phyloP scores from a whole-genome alignment of 2,329 filamentous ascomycete genomes.

The Colletotrichum orbiculare region DNA sequence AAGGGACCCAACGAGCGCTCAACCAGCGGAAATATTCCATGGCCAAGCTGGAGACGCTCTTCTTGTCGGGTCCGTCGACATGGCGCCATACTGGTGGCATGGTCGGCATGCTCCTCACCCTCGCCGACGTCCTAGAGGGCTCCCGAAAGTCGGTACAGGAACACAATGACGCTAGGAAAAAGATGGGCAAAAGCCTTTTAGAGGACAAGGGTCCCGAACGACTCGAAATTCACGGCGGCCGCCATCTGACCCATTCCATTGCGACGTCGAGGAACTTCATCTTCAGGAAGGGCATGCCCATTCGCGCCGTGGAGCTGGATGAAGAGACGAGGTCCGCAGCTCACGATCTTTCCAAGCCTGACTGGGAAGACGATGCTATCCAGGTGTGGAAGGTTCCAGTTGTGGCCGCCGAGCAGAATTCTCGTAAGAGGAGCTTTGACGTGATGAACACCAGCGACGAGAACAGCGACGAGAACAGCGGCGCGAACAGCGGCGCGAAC shows the following conservation, averaged over 20 bases:
- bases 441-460: conserved; percentile 29
- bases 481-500: too few species aligned
- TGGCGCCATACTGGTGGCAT: conserved; percentile 86
- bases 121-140: conserved; percentile 74
- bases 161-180: conserved; percentile 53
- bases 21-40: conserved; percentile 75
- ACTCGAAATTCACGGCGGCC: conserved; percentile 74
- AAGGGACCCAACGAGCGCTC: conserved; percentile 85
- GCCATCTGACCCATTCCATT: conserved; percentile 82
- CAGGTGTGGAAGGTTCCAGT: conserved; percentile 86
- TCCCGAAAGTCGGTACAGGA: conserved; percentile 54
- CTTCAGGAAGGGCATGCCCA: conserved; percentile 82
- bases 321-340: conserved; percentile 50
- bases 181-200: conserved; percentile 49
- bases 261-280: conserved; percentile 88
- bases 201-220: conserved; percentile 27
- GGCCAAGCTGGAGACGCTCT: conserved; percentile 78
- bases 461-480: background rate
- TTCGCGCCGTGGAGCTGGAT: conserved; percentile 76
- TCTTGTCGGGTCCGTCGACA: conserved; percentile 80
- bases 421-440: conserved; percentile 49
- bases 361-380: conserved; percentile 81
- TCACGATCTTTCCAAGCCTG: conserved; percentile 66
- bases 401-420: conserved; percentile 44
- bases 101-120: conserved; percentile 84